Base-by-base conservation (phyloP, 306 rosid genomes). In the Vicia faba region DNA sequence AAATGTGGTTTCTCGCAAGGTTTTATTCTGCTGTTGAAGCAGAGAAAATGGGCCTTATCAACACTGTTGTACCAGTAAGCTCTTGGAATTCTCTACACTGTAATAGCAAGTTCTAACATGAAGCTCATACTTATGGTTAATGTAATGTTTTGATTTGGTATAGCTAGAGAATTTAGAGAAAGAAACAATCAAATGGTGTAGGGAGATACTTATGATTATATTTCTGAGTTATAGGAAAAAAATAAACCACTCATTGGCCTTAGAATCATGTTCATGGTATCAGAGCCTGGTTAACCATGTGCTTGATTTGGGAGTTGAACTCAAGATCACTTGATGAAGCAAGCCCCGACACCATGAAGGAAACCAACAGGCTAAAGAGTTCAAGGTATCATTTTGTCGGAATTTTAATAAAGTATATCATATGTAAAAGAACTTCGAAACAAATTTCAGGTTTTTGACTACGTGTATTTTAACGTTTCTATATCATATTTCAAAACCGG, bases 31-130 rank as follows among this genome's bases (percentile, higher is more conserved):
- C 96, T 54, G 69, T 43, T 39, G 98, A 93, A 74, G 98, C 97
- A 44, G 98, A 89, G 65, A 89, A 88, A 82, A 89, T 93, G 96
- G 98, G 97, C 29, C 98, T 93, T 44, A 81, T 93, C 75, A 93
- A 93, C 54, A 83, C 89, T 46, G 86, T 89, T 70, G 96, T 93
- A 28, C 88, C 88, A 0, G 97, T 88, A 63, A 77, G 97, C 82
- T 59, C 31, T 13, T 73, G n/a, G 62, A 61, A 33, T 26, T 55
- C n/a, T 51, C 46, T 13, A 3, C 41, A 15, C 15, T 41, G n/a
- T 19, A 53, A 45, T 49, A 49, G n/a, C 44, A 25, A 61, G 46
- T 19, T 51, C 19, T 63, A 23, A 49, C 71, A 54, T 65, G n/a
- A 48, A 29, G 38, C 36, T 64, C 0, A 2, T 15, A 54, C 68